phyloP scores from a whole-genome alignment of 257 asterid species.

The Gardenia jasminoides region DNA sequence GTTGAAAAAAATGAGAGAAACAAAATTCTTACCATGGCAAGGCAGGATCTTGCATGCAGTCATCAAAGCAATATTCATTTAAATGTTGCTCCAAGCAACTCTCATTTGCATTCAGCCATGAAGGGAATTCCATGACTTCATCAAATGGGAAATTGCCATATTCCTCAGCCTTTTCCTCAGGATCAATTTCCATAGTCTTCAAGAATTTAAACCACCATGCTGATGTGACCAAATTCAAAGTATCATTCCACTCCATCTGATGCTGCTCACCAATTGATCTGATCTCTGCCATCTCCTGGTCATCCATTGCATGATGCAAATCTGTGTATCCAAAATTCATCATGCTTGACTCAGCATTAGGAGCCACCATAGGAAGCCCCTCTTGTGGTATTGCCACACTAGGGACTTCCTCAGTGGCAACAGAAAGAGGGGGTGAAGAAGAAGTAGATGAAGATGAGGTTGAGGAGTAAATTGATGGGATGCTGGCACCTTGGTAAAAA shows the following conservation, averaged over 20 bases:
- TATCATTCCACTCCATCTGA: constrained; percentile 92
- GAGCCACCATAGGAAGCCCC: constrained; percentile 26
- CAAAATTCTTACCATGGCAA: constrained; percentile 76
- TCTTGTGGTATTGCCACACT: constrained; percentile 30
- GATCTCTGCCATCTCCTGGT: constrained; percentile 86
- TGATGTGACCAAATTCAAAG: constrained; percentile 69
- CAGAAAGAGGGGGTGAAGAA: constrained; percentile 48
- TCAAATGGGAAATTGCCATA: constrained; percentile 54
- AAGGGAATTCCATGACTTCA: constrained; percentile 82
- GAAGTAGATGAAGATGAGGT: constrained; percentile 59
- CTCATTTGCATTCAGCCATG: constrained; percentile 73
- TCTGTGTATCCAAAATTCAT: constrained; percentile 34
- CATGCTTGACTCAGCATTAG: constrained; percentile 7
- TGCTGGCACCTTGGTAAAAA: constrained; percentile 30
- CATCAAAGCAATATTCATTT: constrained; percentile 48
- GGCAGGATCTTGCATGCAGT: constrained; percentile 67
- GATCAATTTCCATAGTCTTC: constrained; percentile 62
- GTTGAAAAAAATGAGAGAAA: neutral
- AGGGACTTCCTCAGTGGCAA: constrained; percentile 43
- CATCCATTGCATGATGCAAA: constrained; percentile 79
- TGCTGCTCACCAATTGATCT: constrained; percentile 89
- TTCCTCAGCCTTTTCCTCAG: constrained; percentile 41
- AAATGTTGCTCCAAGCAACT: constrained; percentile 52
- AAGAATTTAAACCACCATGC: constrained; percentile 92
- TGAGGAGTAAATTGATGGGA: constrained; percentile 52